These are phyloP conservation scores for Vitellaria paradoxa DNA, from an alignment of 179 eudicot genomes.

Conservation along the genomic window DNA sequence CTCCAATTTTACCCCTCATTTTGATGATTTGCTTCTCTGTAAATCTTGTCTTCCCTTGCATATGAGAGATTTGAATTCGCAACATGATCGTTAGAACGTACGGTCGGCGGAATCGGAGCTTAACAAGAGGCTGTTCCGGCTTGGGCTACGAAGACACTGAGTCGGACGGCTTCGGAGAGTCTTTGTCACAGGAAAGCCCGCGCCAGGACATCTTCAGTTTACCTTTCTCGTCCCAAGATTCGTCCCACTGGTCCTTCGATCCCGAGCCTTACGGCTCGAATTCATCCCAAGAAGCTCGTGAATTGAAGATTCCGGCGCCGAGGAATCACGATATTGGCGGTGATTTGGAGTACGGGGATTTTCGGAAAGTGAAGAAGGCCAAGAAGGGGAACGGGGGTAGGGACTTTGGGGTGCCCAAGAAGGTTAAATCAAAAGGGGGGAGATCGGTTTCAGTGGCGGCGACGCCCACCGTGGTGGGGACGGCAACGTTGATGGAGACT, in stretches of 20 bases:
- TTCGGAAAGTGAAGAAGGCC: constrained; percentile 34
- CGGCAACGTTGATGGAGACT: constrained; percentile 85
- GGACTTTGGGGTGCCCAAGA: constrained; percentile 13
- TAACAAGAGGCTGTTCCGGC: constrained; percentile 33
- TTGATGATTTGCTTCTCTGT: not conserved
- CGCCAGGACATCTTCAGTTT: constrained; percentile 50
- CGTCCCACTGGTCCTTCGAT: constrained; percentile 47
- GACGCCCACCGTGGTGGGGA: constrained; percentile 5
- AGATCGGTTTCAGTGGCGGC: not conserved
- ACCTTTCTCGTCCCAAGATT: constrained; percentile 62
- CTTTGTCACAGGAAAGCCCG: constrained; percentile 43
- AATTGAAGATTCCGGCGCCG: constrained; percentile 34
- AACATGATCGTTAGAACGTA: constrained; percentile 73
- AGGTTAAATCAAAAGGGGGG: constrained; percentile 15
- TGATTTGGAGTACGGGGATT: constrained; percentile 15
- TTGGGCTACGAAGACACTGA: constrained; percentile 27
- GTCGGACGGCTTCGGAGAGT: constrained; percentile 35
- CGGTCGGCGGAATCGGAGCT: constrained; percentile 63
- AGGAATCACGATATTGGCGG: constrained; percentile 17
- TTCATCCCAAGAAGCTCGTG: constrained; percentile 31
- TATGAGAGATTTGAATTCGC: constrained; percentile 22
- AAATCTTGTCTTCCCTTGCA: not conserved
- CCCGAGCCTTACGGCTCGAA: constrained; percentile 25
- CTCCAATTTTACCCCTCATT: not conserved
- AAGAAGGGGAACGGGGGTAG: constrained; percentile 41